phyloP scores from a whole-genome alignment of 2,329 filamentous ascomycete species.

The Nectriaceae sp. region DNA sequence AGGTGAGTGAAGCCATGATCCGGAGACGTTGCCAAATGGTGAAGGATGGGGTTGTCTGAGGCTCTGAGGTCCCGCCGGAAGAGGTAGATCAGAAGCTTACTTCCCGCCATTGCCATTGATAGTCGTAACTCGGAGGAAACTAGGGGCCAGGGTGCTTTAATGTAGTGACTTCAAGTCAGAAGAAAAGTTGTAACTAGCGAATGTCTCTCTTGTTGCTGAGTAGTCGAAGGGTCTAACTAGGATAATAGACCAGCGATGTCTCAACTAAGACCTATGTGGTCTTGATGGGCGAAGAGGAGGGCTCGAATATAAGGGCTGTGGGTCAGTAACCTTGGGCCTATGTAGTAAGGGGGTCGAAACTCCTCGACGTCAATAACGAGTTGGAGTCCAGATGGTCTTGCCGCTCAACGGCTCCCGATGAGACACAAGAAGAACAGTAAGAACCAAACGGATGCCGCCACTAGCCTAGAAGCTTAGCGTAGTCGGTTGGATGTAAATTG shows the following conservation, averaged over 20 bases:
- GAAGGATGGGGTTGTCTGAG: constrained; percentile 73
- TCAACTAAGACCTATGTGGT: neutral
- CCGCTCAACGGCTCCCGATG: neutral
- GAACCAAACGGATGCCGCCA: neutral
- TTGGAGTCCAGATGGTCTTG: neutral
- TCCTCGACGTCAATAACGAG: neutral
- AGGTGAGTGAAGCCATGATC: constrained; percentile 66
- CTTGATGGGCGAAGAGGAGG: neutral
- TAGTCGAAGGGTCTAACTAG: neutral
- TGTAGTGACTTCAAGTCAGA: too few relatives aligned
- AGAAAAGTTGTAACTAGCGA: neutral
- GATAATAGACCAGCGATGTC: neutral
- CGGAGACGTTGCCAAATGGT: constrained; percentile 50
- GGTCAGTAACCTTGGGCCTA: constrained; percentile 1
- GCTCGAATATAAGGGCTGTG: neutral
- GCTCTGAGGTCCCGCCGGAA: constrained; percentile 73
- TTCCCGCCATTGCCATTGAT: constrained; percentile 31
- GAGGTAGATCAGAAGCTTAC: constrained; percentile 67
- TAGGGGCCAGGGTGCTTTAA: neutral
- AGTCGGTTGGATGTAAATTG: neutral
- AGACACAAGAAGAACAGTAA: neutral
- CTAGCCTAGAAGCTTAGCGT: neutral
- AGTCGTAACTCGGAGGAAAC: neutral
- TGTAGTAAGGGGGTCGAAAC: constrained; percentile 10
- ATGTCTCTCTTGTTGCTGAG: neutral